phyloP scores from a whole-genome alignment of 169 alveolate genomes.

The Blepharisma undulans region DNA sequence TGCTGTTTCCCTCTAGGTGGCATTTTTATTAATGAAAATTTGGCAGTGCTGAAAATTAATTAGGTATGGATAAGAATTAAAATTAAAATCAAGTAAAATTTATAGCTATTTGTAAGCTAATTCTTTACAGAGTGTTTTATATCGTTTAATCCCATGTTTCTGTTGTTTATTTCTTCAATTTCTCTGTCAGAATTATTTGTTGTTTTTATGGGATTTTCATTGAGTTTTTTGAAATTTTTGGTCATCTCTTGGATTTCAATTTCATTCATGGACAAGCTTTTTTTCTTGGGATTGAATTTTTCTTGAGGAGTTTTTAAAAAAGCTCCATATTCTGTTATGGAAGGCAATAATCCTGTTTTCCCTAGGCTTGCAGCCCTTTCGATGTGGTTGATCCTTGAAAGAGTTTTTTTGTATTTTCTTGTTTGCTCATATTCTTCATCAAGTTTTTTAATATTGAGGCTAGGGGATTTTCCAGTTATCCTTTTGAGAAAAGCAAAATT shows the following conservation, averaged over 20 bases:
- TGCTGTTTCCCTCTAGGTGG: slow-evolving; percentile 11
- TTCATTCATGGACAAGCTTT: neutral
- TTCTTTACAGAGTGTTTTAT: neutral
- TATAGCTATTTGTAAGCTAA: neutral
- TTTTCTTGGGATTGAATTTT: neutral
- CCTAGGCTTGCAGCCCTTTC: neutral
- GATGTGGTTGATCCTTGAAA: neutral
- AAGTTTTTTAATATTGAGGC: neutral
- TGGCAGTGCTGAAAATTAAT: neutral
- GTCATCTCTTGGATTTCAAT: neutral
- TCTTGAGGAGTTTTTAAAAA: neutral
- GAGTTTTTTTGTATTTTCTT: neutral
- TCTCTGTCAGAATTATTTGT: neutral
- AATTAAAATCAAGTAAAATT: neutral
- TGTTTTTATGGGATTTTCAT: neutral
- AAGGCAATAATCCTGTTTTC: neutral
- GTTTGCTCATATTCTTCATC: neutral
- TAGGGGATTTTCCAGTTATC: neutral
- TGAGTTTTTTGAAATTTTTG: neutral
- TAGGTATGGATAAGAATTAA: neutral
- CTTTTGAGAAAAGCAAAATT: slow-evolving; percentile 8
- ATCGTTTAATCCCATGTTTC: neutral
- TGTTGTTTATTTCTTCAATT: neutral
- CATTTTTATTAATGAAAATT: neutral
- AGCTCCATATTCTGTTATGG: neutral